phyloP scores from a whole-genome alignment of 2,329 filamentous ascomycete genomes.

The Tolypocladium nubicola region DNA sequence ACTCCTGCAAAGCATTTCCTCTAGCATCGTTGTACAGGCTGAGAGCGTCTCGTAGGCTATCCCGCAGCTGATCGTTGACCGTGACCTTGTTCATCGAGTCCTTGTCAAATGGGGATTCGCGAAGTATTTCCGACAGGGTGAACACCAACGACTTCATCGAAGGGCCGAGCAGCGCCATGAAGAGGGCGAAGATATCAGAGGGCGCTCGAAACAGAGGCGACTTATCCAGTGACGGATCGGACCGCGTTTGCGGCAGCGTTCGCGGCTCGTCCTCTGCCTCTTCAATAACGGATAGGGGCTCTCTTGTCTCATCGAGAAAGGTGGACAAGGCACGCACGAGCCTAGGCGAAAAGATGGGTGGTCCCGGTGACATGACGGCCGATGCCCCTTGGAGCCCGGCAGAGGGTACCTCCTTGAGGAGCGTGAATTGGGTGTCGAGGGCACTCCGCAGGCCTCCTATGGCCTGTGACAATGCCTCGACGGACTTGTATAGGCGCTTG shows the following conservation, averaged over 20 bases:
- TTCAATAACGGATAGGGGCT: constrained; percentile 50
- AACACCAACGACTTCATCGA: constrained; percentile 95
- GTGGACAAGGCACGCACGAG: constrained; percentile 17
- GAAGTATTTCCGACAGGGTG: constrained; percentile 78
- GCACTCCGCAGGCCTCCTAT: constrained; percentile 86
- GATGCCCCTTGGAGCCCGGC: neutral
- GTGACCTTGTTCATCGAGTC: constrained; percentile 57
- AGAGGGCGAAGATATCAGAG: constrained; percentile 81
- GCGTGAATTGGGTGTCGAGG: constrained; percentile 76
- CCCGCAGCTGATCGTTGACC: constrained; percentile 69
- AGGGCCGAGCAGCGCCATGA: constrained; percentile 79
- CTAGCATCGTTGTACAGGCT: constrained; percentile 68
- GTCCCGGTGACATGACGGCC: constrained; percentile 4
- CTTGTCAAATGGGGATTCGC: constrained; percentile 72
- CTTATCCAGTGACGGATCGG: constrained; percentile 17
- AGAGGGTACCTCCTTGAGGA: constrained; percentile 54
- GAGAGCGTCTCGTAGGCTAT: constrained; percentile 72
- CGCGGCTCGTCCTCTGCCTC: constrained; percentile 41
- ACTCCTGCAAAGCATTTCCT: constrained; percentile 60
- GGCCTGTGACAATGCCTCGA: constrained; percentile 78
- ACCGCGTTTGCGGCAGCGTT: constrained; percentile 12
- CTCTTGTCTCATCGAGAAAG: constrained; percentile 28
- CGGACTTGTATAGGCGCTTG: constrained; percentile 67
- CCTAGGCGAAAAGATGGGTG: constrained; percentile 13
- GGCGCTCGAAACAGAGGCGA: constrained; percentile 44